A percentile compares a stretch with the other conserved stretches of the same genome.
Conservation (phyloP, 192 early-diverging fungal genomes). For the Coemansia pectinata region DNA sequence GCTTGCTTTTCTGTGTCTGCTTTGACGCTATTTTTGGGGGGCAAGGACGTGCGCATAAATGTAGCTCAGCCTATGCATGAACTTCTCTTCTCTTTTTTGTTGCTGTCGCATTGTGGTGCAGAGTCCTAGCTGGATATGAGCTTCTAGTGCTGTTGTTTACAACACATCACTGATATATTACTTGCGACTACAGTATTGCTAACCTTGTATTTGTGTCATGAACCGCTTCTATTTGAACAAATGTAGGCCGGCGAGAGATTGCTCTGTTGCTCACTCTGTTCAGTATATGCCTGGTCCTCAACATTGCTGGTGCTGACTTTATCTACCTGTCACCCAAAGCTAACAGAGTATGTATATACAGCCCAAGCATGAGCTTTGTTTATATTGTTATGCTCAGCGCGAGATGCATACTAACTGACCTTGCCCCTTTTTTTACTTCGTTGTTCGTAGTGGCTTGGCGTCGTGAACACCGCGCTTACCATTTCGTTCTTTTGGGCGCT, state of each 20-base stretch:
- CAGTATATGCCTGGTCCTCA: slow-evolving; percentile 41
- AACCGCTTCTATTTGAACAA: not conserved
- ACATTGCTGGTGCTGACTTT: slow-evolving; percentile 47
- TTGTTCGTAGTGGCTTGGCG: slow-evolving; percentile 50
- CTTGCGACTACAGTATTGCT: not conserved
- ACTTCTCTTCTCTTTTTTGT: not conserved
- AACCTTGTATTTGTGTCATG: not conserved
- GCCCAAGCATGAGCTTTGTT: too few relatives aligned
- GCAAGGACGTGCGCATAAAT: slow-evolving; percentile 2
- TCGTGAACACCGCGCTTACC: slow-evolving; percentile 46
- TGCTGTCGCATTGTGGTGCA: not conserved
- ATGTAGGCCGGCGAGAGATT: slow-evolving; percentile 58
- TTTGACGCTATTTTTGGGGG: not conserved
- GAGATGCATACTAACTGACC: not conserved
- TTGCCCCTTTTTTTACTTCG: not conserved
- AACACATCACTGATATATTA: not conserved
- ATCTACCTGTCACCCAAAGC: slow-evolving; percentile 23
- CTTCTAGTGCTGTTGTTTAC: not conserved
- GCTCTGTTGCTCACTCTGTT: slow-evolving; percentile 43
- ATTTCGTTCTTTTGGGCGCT: slow-evolving; percentile 53
- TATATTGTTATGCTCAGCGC: not conserved
- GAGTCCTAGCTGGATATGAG: not conserved
- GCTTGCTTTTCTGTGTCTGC: slow-evolving; percentile 2
- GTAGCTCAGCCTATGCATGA: not conserved
- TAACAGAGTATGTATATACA: slow-evolving; percentile 39